Base-by-base conservation (phyloP, 2,329 filamentous ascomycete genomes). In the Pestalotiopsis sp. region DNA sequence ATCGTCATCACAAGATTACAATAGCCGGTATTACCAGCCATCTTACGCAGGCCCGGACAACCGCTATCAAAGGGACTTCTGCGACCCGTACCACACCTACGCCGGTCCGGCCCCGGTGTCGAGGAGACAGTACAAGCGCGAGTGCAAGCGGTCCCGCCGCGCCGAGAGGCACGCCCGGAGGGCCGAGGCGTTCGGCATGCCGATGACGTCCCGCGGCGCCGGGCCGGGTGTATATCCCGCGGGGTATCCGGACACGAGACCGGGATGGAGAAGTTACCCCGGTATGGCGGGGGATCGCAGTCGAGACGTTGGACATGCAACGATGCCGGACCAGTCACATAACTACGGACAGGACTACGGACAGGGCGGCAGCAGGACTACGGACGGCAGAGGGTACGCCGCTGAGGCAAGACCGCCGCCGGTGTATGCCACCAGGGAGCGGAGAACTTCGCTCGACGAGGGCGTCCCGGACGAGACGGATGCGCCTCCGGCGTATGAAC, bases 81-180 rank as follows among this genome's bases (percentile, higher is more conserved):
- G 63, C 45, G 63, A 13, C 39, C 13, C 49, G 20, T 65, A 25
- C 5, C 14, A 57, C 27, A 14, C 23, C 3, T 9, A 7, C 64
- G 9, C 3, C 23, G 6, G 14, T 12, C 64, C 12, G 23, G 38
- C 17, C 27, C 65, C 31, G 12, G 25, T 38, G 36, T 58, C 11
- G 14, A 27, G 27, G 23, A 27, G 25, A 9, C 14, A 13, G 52
- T n/a, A 14, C 20, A 62, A 38, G n/a, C 56, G 65, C 49, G 65
- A 61, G n/a, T 23, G 31, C 12, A 67, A 62, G 31, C 57, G 38
- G 12, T 23, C 14, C 57, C 65, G 65, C 38, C 39, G 31, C 17
- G 65, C 65, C n/a, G 65, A 67, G 23, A 31, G 65, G 3, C 65
- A 49, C 4, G 57, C 57, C 3, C 36, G 65, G 36, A 67, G 61